A percentile compares a stretch with the other conserved stretches of the same genome.
Evolutionary conservation across 371 early-diverging fungal genomes (phyloP).

Genomic region (Agmasoma carcini): DNA sequence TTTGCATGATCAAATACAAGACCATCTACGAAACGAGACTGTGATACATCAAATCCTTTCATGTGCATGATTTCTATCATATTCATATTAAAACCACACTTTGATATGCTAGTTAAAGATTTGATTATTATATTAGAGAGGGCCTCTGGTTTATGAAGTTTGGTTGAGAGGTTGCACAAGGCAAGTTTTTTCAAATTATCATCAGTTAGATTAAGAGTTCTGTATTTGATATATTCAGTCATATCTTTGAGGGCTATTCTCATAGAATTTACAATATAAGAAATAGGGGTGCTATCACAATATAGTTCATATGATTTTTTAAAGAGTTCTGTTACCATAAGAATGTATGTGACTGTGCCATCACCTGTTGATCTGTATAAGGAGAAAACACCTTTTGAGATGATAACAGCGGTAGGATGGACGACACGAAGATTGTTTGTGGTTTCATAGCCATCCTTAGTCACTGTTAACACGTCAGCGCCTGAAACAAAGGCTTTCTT

Average conservation of each 20-base stretch:
- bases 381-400: constrained; percentile 89
- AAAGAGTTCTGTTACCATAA: constrained; percentile 82
- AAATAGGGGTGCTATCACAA: constrained; percentile 84
- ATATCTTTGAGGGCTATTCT: constrained; percentile 65
- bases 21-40: constrained; percentile 79
- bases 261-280: constrained; percentile 82
- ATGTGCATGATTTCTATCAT: constrained; percentile 99
- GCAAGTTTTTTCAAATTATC: constrained; percentile 67
- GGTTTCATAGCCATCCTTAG: constrained; percentile 54
- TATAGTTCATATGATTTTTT: constrained; percentile 82
- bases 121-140: constrained; percentile 85
- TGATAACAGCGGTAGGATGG: constrained; percentile 96
- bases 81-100: constrained; percentile 76
- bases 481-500: constrained; percentile 66
- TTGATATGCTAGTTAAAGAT: constrained; percentile 70
- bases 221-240: constrained; percentile 65
- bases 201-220: constrained; percentile 67
- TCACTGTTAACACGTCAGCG: constrained; percentile 63
- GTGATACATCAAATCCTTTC: constrained; percentile 83
- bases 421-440: constrained; percentile 87
- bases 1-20: constrained; percentile 97
- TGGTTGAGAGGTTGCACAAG: constrained; percentile 80
- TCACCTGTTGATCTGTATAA: constrained; percentile 95
- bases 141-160: constrained; percentile 73
- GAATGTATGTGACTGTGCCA: constrained; percentile 86